A percentile compares a stretch with the other conserved stretches of the same genome.
These are phyloP conservation scores for Saccharum hybrid DNA, from an alignment of 202 grass and related monocot species.

Conservation along the genomic window DNA sequence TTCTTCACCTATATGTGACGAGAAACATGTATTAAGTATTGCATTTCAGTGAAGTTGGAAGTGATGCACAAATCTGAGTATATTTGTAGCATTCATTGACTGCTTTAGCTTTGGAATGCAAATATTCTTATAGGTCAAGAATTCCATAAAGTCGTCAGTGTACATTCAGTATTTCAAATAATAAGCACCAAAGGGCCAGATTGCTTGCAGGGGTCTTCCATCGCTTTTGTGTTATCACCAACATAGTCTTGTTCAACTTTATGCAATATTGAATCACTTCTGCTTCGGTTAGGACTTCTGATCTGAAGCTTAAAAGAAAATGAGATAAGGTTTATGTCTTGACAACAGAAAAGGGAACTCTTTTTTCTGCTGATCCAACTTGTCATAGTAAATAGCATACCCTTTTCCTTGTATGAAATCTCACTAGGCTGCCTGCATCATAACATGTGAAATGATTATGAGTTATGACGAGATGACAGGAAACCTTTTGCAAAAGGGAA, in stretches of 20 bases:
- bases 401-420: conserved; percentile 18
- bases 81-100: conserved; percentile 20
- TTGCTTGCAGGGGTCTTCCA: neutral
- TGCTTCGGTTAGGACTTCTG: neutral
- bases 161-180: neutral
- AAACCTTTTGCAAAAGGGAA: conserved; percentile 42
- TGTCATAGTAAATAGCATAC: conserved; percentile 5
- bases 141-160: neutral
- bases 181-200: neutral
- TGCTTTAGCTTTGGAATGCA: neutral
- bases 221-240: neutral
- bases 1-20: conserved; percentile 7
- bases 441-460: conserved; percentile 40
- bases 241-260: neutral
- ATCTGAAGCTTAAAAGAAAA: conserved; percentile 8
- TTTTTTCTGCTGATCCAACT: neutral
- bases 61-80: neutral
- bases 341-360: neutral
- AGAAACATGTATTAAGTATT: conserved; percentile 20
- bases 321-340: neutral
- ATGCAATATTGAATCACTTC: conserved; percentile 14
- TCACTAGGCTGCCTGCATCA: conserved; percentile 2
- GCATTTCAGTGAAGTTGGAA: neutral
- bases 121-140: neutral
- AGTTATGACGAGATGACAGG: conserved; percentile 9